Evolutionary conservation across 2,329 filamentous ascomycete species (phyloP).

Genomic region (Dendryphion nanum): DNA sequence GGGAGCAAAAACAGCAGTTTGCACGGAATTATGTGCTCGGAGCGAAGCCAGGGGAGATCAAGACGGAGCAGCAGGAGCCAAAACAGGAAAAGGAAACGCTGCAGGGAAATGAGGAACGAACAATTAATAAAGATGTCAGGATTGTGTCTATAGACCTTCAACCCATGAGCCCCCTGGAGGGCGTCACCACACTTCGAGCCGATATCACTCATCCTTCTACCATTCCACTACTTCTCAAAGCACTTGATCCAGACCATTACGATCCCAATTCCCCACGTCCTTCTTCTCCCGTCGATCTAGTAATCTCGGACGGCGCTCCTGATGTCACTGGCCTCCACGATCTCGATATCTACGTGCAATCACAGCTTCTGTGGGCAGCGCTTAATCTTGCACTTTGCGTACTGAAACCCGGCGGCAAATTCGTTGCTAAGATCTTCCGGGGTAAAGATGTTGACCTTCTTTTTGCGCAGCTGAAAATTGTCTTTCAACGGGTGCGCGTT

Average conservation of each 20-base stretch:
- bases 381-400: slow-evolving; percentile 92
- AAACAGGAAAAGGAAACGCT: slow-evolving; percentile 15
- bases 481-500: slow-evolving; percentile 83
- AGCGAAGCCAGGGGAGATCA: slow-evolving; percentile 8
- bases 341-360: slow-evolving; percentile 96
- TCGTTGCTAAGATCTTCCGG: slow-evolving; percentile 97
- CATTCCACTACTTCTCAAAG: slow-evolving; percentile 80
- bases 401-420: slow-evolving; percentile 87
- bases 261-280: slow-evolving; percentile 46
- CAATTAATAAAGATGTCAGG: slow-evolving; percentile 58
- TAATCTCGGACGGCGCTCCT: slow-evolving; percentile 91
- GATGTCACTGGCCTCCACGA: slow-evolving; percentile 97
- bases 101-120: slow-evolving; percentile 6
- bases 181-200: slow-evolving; percentile 87
- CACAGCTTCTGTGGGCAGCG: slow-evolving; percentile 89
- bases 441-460: slow-evolving; percentile 93
- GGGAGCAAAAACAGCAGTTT: slow-evolving; percentile 78
- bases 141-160: slow-evolving; percentile 96
- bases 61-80: slow-evolving; percentile 6
- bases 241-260: slow-evolving; percentile 68
- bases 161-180: slow-evolving; percentile 89
- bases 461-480: slow-evolving; percentile 88
- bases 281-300: slow-evolving; percentile 81
- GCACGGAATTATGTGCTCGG: slow-evolving; percentile 61
- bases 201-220: slow-evolving; percentile 98